Conservation (phyloP, 306 rosid species). For the Carpinus viminea region DNA sequence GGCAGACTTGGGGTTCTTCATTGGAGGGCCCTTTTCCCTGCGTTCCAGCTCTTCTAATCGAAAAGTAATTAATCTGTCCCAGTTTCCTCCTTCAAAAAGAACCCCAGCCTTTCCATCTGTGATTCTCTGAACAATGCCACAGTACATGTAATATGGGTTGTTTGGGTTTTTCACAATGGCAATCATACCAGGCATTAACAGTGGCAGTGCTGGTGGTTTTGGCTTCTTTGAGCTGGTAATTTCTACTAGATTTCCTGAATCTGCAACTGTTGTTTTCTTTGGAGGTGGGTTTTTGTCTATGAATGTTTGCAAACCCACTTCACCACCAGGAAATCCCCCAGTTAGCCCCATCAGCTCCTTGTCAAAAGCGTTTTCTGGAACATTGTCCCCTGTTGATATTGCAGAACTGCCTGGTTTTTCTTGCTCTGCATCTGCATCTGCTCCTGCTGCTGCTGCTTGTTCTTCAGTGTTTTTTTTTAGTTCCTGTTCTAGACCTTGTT, state of each 20-base stretch:
- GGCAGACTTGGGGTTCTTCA: conserved; percentile 76
- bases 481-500: conserved; percentile 63
- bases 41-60: conserved; percentile 80
- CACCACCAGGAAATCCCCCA: conserved; percentile 97
- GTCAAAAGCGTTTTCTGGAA: conserved; percentile 70
- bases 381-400: not conserved
- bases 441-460: conserved; percentile 11
- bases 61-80: conserved; percentile 75
- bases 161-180: conserved; percentile 65
- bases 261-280: conserved; percentile 33
- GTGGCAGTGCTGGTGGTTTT: conserved; percentile 64
- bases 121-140: conserved; percentile 73
- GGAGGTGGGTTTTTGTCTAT: conserved; percentile 86
- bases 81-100: conserved; percentile 74
- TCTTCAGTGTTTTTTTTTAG: conserved; percentile 39
- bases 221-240: conserved; percentile 41
- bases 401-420: conserved; percentile 26
- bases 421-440: conserved; percentile 22
- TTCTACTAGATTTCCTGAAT: conserved; percentile 15
- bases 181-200: conserved; percentile 73
- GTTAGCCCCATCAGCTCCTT: conserved; percentile 93
- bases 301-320: conserved; percentile 69
- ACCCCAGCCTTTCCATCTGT: conserved; percentile 76
- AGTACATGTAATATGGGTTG: conserved; percentile 72
- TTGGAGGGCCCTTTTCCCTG: conserved; percentile 93